Base-by-base conservation (phyloP, 2,329 filamentous ascomycete species). In the Celoporthe dispersa region DNA sequence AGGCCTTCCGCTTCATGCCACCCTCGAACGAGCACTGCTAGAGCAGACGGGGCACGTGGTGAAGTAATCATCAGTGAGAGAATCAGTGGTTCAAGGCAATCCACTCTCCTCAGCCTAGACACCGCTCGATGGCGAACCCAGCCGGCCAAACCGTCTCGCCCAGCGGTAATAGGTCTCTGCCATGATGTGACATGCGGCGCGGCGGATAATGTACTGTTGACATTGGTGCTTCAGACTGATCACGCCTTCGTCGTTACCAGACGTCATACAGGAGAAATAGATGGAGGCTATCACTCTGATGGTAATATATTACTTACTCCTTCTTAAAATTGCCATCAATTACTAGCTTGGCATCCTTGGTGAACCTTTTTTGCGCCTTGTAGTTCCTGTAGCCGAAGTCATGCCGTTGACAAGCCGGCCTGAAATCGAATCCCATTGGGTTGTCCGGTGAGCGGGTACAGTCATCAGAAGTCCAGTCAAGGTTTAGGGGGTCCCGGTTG, bases 371-470 rank as follows among this genome's bases (percentile, higher is more conserved):
- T 74, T 88, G 85, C 1, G 66, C 69, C 66, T 85, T 84, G 75
- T 82, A 88, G 78, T 89, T 88, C 25, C 81, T 78, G 75, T 86
- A 86, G 1, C 85, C 86, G 75, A 88, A 88, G 74, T 88, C 87
- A 71, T 89, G 86, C 8, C 87, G 84, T 70, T 85, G 77, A 78
- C 85, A 87, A 16, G 80, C 82, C 0, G 79, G 81, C 3, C 77
- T 33, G 53, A 84, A 85, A 14, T 81, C 77, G 74, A 83, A 85
- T 2, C 80, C 79, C 39, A 81, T 79, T 0, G 83, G 83, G 72
- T 83, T 84, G 64, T 84, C 80, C 0, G 82, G 82, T 1, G 82
- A 81, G 0, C 72, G 74, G 4, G 80, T 80, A 79, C 83, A 84
- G 60, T 79, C 81, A 66, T 84, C 81, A 1, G 82, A 82, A 5